Percentiles rank a stretch among this genome's conserved stretches.
phyloP scores from a whole-genome alignment of 2,329 filamentous ascomycete genomes.

The Nothomitra cinnamomea region DNA sequence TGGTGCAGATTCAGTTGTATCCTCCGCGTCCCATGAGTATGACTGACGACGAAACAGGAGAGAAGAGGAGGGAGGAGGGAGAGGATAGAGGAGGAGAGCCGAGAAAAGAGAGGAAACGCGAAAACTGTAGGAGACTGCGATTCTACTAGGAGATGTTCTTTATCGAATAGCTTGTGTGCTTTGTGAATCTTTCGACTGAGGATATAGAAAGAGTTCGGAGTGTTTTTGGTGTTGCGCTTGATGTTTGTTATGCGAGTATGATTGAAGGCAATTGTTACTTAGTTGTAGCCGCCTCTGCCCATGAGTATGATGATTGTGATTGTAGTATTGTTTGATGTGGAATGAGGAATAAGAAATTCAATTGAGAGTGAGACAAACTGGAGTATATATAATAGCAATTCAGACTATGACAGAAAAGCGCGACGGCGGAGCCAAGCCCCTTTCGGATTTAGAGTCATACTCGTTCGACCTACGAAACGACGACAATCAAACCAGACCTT shows the following conservation, averaged over 20 bases:
- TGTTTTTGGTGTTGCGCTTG: too few species aligned
- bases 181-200: neutral
- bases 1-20: conserved; percentile 17
- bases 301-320: conserved; percentile 7
- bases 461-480: too few species aligned
- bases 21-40: conserved; percentile 21
- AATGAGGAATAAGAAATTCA: neutral
- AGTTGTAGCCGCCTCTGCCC: conserved; percentile 19
- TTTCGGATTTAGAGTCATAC: too few species aligned
- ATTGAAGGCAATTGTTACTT: conserved; percentile 1
- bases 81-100: neutral
- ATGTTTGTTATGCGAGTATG: neutral
- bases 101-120: neutral
- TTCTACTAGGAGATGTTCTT: too few species aligned
- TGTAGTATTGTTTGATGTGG: neutral
- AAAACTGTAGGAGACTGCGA: neutral
- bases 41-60: conserved; percentile 9
- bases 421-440: too few species aligned
- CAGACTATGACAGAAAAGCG: too few species aligned
- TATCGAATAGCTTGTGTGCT: neutral
- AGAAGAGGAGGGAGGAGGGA: conserved; percentile 9
- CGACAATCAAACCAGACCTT: too few species aligned
- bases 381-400: too few species aligned
- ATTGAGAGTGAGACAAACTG: neutral
- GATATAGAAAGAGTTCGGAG: too few species aligned